Percentiles rank a stretch among this genome's conserved stretches.
Evolutionary conservation across 768 basidiomycete species (phyloP).

Genomic region (Tulasnella sp.): DNA sequence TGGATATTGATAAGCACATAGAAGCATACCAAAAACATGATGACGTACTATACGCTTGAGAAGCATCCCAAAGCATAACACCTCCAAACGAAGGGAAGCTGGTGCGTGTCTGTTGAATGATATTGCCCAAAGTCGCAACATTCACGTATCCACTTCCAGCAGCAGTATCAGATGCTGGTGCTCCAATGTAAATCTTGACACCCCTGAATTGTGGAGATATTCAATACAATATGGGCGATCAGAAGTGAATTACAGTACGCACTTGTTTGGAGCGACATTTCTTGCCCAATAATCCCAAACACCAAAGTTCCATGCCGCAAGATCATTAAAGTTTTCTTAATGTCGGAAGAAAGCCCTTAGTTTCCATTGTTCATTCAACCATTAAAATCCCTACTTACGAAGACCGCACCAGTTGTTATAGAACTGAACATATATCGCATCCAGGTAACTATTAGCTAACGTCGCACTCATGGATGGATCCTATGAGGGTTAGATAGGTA

Average conservation of each 20-base stretch:
- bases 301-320: slow-evolving; percentile 16
- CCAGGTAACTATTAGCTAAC: slow-evolving; percentile 48
- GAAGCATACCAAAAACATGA: no score
- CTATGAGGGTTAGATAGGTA: not conserved
- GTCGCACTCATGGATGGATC: slow-evolving; percentile 48
- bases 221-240: no score
- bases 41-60: slow-evolving; percentile 15
- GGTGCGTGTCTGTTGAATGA: slow-evolving; percentile 3
- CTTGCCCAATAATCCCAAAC: slow-evolving; percentile 54
- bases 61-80: slow-evolving; percentile 18
- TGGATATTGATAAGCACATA: no score
- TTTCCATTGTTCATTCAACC: not conserved
- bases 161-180: slow-evolving; percentile 43
- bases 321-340: no score
- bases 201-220: no score
- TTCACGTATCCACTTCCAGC: slow-evolving; percentile 42
- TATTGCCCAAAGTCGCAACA: not conserved
- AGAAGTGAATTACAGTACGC: not conserved
- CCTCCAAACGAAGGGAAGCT: slow-evolving; percentile 18
- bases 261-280: slow-evolving; percentile 37
- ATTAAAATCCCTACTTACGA: slow-evolving; percentile 34
- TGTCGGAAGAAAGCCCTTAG: not conserved
- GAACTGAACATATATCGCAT: slow-evolving; percentile 58
- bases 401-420: slow-evolving; percentile 50
- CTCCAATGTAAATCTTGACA: slow-evolving; percentile 54